phyloP scores from a whole-genome alignment of 2,329 filamentous ascomycete species.

The Leptodontidium sp. region DNA sequence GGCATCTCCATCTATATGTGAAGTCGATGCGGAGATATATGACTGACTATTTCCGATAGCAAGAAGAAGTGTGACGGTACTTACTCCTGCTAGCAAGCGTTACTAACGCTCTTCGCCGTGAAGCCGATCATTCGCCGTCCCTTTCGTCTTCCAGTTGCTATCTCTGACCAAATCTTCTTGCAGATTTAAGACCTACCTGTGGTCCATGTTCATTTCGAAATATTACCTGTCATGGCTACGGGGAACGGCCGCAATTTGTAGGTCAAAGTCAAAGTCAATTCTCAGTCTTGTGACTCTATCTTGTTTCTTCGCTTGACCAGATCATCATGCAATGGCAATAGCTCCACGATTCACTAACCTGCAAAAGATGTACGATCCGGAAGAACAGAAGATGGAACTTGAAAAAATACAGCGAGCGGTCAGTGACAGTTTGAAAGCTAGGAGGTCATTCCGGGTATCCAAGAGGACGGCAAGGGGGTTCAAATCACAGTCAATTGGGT shows the following conservation, averaged over 20 bases:
- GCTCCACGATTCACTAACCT: neutral
- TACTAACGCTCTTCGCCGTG: no score
- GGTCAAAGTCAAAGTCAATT: neutral
- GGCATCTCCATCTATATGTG: neutral
- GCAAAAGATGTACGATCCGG: neutral
- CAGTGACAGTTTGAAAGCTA: slow-evolving; percentile 8
- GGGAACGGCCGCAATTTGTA: slow-evolving; percentile 3
- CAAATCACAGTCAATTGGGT: neutral
- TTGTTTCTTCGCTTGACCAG: neutral
- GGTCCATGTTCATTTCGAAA: slow-evolving; percentile 1
- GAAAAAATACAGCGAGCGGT: slow-evolving; percentile 15
- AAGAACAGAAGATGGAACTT: neutral
- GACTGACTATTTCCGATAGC: neutral
- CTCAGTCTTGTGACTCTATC: neutral
- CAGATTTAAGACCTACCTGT: slow-evolving; percentile 16
- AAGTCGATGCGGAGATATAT: neutral
- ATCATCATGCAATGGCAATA: neutral
- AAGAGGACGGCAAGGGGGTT: slow-evolving; percentile 9
- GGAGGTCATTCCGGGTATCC: slow-evolving; percentile 5
- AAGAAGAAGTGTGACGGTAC: slow-evolving; percentile 30
- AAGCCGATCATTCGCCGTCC: neutral
- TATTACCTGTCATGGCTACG: slow-evolving; percentile 25
- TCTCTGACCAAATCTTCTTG: neutral
- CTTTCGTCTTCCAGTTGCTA: neutral
- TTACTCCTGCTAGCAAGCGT: no score